phyloP scores from a whole-genome alignment of 2,329 filamentous ascomycete genomes.

The Claviceps maximensis region DNA sequence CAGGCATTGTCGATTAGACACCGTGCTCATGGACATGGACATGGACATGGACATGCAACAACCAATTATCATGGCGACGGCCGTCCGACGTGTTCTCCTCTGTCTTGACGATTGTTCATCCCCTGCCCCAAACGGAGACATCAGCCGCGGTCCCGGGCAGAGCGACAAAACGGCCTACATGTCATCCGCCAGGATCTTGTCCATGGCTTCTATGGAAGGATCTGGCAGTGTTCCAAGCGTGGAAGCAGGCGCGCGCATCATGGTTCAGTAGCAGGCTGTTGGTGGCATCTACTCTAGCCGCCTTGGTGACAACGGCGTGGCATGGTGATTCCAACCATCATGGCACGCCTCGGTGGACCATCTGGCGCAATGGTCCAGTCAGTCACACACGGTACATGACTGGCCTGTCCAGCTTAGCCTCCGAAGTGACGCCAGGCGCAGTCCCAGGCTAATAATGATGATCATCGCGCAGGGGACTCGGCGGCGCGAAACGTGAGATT shows the following conservation, averaged over 20 bases:
- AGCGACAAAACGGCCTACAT: not conserved
- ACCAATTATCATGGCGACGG: not conserved
- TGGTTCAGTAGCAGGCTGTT: not conserved
- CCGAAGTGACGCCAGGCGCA: too few relatives aligned
- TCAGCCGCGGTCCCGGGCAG: too few relatives aligned
- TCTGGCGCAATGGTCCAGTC: too few relatives aligned
- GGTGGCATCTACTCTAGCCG: constrained; percentile 11
- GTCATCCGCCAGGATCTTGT: not conserved
- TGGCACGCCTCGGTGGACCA: too few relatives aligned
- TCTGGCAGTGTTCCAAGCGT: constrained; percentile 2
- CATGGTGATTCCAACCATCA: constrained; percentile 3
- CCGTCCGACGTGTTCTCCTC: not conserved
- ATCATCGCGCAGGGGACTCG: too few relatives aligned
- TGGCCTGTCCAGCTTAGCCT: too few relatives aligned
- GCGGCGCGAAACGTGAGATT: too few relatives aligned
- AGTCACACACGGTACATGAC: too few relatives aligned
- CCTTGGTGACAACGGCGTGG: constrained; percentile 11
- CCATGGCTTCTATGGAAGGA: not conserved
- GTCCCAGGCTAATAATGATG: too few relatives aligned
- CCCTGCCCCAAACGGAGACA: too few relatives aligned
- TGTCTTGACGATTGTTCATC: not conserved
- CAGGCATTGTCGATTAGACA: not conserved
- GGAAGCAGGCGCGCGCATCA: constrained; percentile 5
- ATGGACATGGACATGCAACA: not conserved
- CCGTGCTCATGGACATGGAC: not conserved